Evolutionary conservation across 306 rosid species (phyloP), one percentile per base, ranked within the genome.

Genomic region (Ormosia semicastrata): DNA sequence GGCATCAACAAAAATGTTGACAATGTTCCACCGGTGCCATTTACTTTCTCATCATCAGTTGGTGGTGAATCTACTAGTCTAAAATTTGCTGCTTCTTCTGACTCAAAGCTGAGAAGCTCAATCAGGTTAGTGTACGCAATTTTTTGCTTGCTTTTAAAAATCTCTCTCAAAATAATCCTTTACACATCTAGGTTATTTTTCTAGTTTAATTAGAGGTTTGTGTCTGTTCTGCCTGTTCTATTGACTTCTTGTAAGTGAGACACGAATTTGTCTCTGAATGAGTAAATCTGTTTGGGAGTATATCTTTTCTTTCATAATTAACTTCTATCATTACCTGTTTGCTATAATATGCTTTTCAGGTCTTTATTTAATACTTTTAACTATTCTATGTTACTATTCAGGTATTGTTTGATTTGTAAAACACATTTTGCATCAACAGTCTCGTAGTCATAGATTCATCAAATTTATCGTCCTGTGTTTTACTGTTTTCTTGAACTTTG

Each of bases 71-170:
- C 85, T 60, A 43, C 63, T 13, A 72, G 73, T 47, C 11, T 62
- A 59, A 82, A 77, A 81, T 79, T 78, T 57, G 91, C 66, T 47
- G 79, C 82, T 73, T 40, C 83, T 81, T 83, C 85, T 39, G 83
- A 77, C 74, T 37, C 86, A 56, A 89, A 82, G 43, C 85, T 66
- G 14, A 86, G 59, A 72, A 82, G 29, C 82, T 80, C 83, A 39
- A 70, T 53, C 91, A 91, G 91, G 98, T 94, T 15, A 73, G 89
- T 70, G 4, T 80, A 10, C 44, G 68, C 24, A 6, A 56, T 71
- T 79, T 40, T 44, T 69, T 56, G 63, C 49, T 54, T 50, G 58
- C 44, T 73, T 60, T 62, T 71, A 33, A 29, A 14, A 71, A 43
- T 9, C 40, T 66, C 7, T 52, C 33, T 12, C 64, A 34, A 29